These are phyloP conservation scores for Geranomyces variabilis DNA, from an alignment of 192 early-diverging fungal genomes.

Conservation along the genomic window DNA sequence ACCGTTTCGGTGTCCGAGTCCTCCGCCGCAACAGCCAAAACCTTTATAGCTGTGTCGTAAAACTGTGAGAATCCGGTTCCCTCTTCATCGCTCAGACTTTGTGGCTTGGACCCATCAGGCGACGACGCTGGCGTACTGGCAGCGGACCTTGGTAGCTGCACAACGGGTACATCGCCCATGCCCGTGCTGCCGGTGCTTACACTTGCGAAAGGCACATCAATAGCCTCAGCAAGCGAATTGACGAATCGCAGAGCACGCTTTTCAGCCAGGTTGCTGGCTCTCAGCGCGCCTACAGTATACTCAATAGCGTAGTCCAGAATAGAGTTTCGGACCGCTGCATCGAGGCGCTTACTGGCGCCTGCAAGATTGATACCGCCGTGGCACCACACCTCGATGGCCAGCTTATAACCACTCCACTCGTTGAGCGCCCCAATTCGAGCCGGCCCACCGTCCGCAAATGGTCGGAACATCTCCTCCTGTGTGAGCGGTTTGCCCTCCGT, in stretches of 20 bases:
- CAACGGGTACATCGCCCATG: background rate
- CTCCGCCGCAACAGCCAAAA: constrained; percentile 15
- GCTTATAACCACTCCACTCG: constrained; percentile 32
- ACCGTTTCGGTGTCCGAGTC: constrained; percentile 29
- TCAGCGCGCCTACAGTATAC: constrained; percentile 18
- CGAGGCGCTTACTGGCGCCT: constrained; percentile 28
- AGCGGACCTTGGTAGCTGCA: background rate
- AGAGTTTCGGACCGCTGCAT: constrained; percentile 35
- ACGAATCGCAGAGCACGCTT: background rate
- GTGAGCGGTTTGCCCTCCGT: background rate
- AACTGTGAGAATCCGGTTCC: constrained; percentile 14
- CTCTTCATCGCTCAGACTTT: background rate
- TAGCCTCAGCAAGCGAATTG: background rate
- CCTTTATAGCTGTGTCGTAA: constrained; percentile 4
- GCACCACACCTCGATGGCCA: constrained; percentile 50
- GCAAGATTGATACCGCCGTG: constrained; percentile 44
- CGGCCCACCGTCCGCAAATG: background rate
- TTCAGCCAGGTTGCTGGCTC: background rate
- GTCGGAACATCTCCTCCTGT: background rate
- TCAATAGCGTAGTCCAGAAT: constrained; percentile 48
- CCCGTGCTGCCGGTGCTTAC: background rate
- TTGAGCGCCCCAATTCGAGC: background rate
- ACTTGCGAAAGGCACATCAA: background rate
- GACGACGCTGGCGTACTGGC: background rate
- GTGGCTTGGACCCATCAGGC: background rate